Evolutionary conservation across 306 rosid genomes (phyloP), one percentile per base, ranked within the genome.

Genomic region (Clitoria ternatea): DNA sequence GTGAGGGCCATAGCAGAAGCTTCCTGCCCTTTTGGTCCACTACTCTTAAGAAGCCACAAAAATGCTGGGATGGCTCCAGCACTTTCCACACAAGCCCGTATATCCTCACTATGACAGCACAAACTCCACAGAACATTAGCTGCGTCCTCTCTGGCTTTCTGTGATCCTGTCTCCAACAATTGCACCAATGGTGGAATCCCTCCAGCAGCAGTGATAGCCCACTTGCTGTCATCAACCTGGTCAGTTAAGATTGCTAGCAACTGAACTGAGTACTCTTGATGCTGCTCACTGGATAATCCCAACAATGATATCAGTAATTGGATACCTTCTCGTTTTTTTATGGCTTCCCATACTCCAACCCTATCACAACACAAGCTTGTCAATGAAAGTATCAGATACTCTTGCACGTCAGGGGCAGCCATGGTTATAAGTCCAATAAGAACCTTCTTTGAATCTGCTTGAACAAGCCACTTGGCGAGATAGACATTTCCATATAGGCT

Each of bases 161-260:
- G 96, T 23, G 98, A 89, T 70, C 97, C 96, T 14, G 91, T 85
- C 82, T 94, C 97, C 79, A 94, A 80, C 73, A 90, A 79, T 88
- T 94, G 96, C 77, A 94, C 98, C 81, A 94, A 50, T 30, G 89
- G 96, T 71, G 98, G 98, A 83, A 94, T 94, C 61, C 96, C 98
- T 54, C 98, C 97, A 22, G 98, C 97, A 83, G 98, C 98, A 63
- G 98, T 94, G 72, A 90, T 90, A 70, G 98, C 98, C 98, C 98
- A 94, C 78, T 94, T 94, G 84, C 95, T 90, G 87, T 94, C 98
- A 78, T 91, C 96, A 7, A 89, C 89, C 77, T 89, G 97, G 64
- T 90, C 89, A 66, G 94, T 89, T 75, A 90, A 83, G 79, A 89
- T 87, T 30, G 88, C 88, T 47, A 94, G 81, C 79, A 94, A 87